Conservation (phyloP, 371 early-diverging fungal genomes). For the Capillidium heterosporum region DNA sequence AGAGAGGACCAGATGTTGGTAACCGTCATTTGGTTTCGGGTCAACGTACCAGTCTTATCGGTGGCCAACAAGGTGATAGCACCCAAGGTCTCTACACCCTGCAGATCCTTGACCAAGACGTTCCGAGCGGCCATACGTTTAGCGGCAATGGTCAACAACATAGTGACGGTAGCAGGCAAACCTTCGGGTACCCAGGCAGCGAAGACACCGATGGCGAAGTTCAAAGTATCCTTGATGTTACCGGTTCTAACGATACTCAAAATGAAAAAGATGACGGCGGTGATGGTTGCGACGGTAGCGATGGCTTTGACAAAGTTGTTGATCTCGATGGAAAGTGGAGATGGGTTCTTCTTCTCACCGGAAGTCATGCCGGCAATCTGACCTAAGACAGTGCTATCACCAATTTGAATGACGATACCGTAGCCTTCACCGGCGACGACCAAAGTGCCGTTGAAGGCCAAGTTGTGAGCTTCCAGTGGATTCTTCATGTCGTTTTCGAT, state of each 20-base stretch:
- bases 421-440: conserved; percentile 74
- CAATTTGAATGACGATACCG: conserved; percentile 81
- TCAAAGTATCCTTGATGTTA: conserved; percentile 40
- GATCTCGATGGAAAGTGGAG: conserved; percentile 63
- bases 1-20: conserved; percentile 69
- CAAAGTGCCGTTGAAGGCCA: conserved; percentile 76
- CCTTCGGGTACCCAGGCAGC: conserved; percentile 84
- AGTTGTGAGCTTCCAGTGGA: conserved; percentile 79
- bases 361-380: conserved; percentile 83
- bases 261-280: conserved; percentile 69
- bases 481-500: conserved; percentile 33
- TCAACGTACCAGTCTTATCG: conserved; percentile 91
- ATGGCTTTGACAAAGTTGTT: conserved; percentile 70
- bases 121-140: conserved; percentile 78
- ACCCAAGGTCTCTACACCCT: conserved; percentile 89
- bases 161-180: conserved; percentile 73
- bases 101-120: conserved; percentile 84
- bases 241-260: conserved; percentile 35
- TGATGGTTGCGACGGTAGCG: conserved; percentile 51
- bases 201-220: conserved; percentile 79
- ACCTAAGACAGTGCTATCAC: conserved; percentile 81
- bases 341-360: conserved; percentile 41
- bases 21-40: conserved; percentile 89
- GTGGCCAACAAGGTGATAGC: conserved; percentile 87
- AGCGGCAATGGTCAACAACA: conserved; percentile 81